These are phyloP conservation scores for Curvularia hawaiiensis DNA, from an alignment of 2,329 filamentous ascomycete genomes.

Conservation along the genomic window DNA sequence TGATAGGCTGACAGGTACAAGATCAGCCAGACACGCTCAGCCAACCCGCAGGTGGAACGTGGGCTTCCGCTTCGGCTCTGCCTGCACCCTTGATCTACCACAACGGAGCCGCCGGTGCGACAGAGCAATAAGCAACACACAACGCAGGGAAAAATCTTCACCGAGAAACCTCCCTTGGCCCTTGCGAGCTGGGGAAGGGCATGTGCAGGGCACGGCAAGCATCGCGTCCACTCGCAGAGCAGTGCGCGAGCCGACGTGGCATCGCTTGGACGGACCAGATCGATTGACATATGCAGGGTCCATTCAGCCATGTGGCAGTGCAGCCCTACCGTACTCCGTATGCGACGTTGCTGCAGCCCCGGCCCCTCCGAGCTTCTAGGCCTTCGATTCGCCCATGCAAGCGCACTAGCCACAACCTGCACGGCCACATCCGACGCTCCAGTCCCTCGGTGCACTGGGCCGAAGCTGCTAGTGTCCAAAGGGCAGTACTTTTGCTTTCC, in stretches of 20 bases:
- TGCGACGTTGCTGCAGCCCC: constrained; percentile 13
- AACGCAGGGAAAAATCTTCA: constrained; percentile 21
- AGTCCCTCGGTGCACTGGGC: background rate
- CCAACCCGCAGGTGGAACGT: constrained; percentile 14
- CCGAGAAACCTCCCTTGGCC: constrained; percentile 5
- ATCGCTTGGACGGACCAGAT: constrained; percentile 16
- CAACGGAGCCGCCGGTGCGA: constrained; percentile 4
- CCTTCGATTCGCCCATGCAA: constrained; percentile 16
- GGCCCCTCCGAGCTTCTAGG: constrained; percentile 25
- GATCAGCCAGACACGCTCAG: constrained; percentile 1
- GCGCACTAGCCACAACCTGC: constrained; percentile 28
- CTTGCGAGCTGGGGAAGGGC: constrained; percentile 12
- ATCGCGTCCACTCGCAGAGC: constrained; percentile 7
- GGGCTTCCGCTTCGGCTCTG: constrained; percentile 8
- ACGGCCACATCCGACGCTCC: background rate
- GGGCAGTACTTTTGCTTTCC: background rate
- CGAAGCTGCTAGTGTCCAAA: background rate
- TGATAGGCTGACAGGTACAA: background rate
- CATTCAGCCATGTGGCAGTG: constrained; percentile 23
- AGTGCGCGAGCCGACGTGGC: constrained; percentile 17
- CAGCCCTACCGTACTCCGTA: constrained; percentile 26
- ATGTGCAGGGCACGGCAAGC: constrained; percentile 16
- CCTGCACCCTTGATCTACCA: constrained; percentile 2
- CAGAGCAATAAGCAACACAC: background rate
- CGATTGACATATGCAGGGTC: constrained; percentile 22